Percentiles rank a stretch among this genome's conserved stretches.
Evolutionary conservation across 768 basidiomycete genomes (phyloP).

Genomic region (Baorangia bicolor): DNA sequence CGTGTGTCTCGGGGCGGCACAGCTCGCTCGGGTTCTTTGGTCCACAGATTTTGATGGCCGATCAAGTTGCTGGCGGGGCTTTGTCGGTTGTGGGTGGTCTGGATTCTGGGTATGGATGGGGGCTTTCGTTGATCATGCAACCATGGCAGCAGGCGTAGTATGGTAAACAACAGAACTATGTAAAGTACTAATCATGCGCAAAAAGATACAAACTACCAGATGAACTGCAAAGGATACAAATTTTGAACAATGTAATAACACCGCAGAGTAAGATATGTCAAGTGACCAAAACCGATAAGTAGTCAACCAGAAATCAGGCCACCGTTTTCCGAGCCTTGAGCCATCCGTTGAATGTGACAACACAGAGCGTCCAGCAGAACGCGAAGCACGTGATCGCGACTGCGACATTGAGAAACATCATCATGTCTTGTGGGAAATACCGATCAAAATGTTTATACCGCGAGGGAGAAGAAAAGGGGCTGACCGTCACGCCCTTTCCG

Average conservation of each 20-base stretch:
- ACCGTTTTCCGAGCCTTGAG: slow-evolving; percentile 47
- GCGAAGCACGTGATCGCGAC: slow-evolving; percentile 85
- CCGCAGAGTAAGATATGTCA: not conserved
- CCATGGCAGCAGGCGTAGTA: slow-evolving; percentile 14
- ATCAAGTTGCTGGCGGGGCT: slow-evolving; percentile 86
- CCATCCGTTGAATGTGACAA: slow-evolving; percentile 85
- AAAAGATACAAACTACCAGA: not conserved
- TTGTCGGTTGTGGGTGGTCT: slow-evolving; percentile 83
- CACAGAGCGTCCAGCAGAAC: slow-evolving; percentile 77
- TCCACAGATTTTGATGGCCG: slow-evolving; percentile 75
- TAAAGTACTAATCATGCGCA: not conserved
- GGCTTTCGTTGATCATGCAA: slow-evolving; percentile 64
- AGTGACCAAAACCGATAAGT: not conserved
- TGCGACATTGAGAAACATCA: slow-evolving; percentile 87
- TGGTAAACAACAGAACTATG: not conserved
- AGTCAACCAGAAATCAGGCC: not conserved
- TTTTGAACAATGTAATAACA: not conserved
- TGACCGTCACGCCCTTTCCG: slow-evolving; percentile 80
- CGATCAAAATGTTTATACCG: slow-evolving; percentile 5
- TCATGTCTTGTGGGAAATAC: slow-evolving; percentile 52
- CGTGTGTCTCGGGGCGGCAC: slow-evolving; percentile 65
- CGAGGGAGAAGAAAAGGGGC: slow-evolving; percentile 13
- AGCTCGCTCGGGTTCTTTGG: slow-evolving; percentile 75
- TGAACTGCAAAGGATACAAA: not conserved
- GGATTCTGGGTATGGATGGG: slow-evolving; percentile 90